phyloP scores from a whole-genome alignment of 1,284 basidiomycete species.

The Anthracocystis walkeri region DNA sequence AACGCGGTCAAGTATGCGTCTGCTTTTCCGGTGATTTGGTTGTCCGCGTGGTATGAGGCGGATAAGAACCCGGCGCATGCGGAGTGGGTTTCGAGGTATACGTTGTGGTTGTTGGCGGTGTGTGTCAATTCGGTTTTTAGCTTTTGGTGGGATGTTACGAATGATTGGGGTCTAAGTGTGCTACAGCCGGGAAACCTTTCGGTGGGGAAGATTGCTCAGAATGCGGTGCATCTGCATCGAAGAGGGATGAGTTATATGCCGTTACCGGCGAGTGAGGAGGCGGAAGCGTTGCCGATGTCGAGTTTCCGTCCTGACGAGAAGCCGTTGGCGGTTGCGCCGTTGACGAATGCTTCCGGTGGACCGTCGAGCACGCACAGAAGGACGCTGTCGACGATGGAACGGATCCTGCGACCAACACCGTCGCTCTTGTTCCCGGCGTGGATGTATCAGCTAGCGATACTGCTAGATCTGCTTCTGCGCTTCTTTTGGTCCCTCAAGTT shows the following conservation, averaged over 20 bases:
- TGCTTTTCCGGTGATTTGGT: constrained; percentile 94
- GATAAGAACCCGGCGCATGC: constrained; percentile 25
- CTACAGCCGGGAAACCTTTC: constrained; percentile 71
- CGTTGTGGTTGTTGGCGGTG: constrained; percentile 79
- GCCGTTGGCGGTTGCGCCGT: constrained; percentile 4
- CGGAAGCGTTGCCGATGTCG: constrained; percentile 21
- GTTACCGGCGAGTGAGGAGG: constrained; percentile 24
- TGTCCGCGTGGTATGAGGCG: constrained; percentile 56
- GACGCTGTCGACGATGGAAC: constrained; percentile 32
- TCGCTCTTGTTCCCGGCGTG: constrained; percentile 63
- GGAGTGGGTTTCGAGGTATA: constrained; percentile 26
- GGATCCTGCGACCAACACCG: constrained; percentile 19
- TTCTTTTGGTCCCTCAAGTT: constrained; percentile 96
- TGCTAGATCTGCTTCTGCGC: constrained; percentile 87
- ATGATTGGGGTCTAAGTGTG: constrained; percentile 94
- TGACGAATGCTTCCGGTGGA: constrained; percentile 12
- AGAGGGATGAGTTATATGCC: constrained; percentile 34
- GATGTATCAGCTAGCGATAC: constrained; percentile 86
- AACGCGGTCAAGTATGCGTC: constrained; percentile 97
- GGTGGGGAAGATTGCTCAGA: constrained; percentile 21
- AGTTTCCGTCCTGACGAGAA: constrained; percentile 22
- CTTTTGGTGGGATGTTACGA: constrained; percentile 99
- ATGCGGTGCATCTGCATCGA: constrained; percentile 34
- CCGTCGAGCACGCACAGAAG: constrained; percentile 11
- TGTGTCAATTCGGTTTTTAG: constrained; percentile 91